These are phyloP conservation scores for Fusarium torreyae DNA, from an alignment of 2,329 filamentous ascomycete genomes.

Conservation along the genomic window DNA sequence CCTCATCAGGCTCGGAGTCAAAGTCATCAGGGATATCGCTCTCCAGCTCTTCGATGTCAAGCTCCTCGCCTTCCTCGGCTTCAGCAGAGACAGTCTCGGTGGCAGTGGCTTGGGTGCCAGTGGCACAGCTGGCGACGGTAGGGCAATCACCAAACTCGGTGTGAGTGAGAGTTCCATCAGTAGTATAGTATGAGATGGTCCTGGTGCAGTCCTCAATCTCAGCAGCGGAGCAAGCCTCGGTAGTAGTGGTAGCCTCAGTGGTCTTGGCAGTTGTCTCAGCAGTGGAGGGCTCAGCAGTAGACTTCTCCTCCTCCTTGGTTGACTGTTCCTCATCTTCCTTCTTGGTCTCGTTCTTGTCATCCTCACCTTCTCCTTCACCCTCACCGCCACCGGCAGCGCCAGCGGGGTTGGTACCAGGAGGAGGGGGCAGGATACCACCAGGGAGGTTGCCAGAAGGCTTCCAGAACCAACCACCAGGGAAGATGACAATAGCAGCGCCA, in stretches of 20 bases:
- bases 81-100: slow-evolving; percentile 9
- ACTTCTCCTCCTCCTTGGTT: slow-evolving; percentile 2
- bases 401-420: not conserved
- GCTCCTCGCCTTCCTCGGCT: not conserved
- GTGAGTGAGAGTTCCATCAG: slow-evolving; percentile 8
- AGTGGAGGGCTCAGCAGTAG: slow-evolving; percentile 1
- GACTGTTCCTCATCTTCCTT: slow-evolving; percentile 21
- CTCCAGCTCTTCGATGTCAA: slow-evolving; percentile 10
- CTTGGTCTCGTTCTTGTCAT: not conserved
- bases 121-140: slow-evolving; percentile 21
- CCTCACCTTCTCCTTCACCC: not conserved
- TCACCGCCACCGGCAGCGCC: not conserved
- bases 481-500: slow-evolving; percentile 13
- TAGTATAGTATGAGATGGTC: slow-evolving; percentile 22
- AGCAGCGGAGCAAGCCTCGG: slow-evolving; percentile 14
- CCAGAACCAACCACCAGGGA: slow-evolving; percentile 28
- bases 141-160: slow-evolving; percentile 20
- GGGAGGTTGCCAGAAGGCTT: slow-evolving; percentile 20
- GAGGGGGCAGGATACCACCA: not conserved
- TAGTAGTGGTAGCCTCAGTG: slow-evolving; percentile 9
- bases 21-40: slow-evolving; percentile 13
- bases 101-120: slow-evolving; percentile 16
- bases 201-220: slow-evolving; percentile 22
- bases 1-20: not conserved
- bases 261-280: not conserved